These are phyloP conservation scores for Xylaria scruposa DNA, from an alignment of 495 filamentous ascomycete species.

Conservation along the genomic window DNA sequence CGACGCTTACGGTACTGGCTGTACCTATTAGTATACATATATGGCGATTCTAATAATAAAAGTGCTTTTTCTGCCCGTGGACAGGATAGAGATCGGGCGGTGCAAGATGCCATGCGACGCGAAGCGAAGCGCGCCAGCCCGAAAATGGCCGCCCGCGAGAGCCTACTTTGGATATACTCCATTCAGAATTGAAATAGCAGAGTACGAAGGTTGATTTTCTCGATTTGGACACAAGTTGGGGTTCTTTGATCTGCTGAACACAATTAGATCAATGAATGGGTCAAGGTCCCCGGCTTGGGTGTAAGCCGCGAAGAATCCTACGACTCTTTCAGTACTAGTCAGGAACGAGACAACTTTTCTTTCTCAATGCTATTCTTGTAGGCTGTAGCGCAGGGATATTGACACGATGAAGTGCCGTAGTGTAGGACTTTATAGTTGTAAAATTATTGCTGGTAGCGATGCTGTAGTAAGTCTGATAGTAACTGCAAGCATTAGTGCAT, in stretches of 20 bases:
- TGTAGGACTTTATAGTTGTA: background rate
- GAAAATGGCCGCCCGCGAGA: background rate
- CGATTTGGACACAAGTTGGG: conserved; percentile 1
- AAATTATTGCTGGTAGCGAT: background rate
- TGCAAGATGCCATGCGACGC: background rate
- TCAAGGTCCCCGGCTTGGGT: background rate
- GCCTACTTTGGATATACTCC: background rate
- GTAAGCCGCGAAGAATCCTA: conserved; percentile 17
- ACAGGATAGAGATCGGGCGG: background rate
- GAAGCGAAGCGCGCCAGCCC: background rate
- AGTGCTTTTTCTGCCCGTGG: conserved; percentile 3
- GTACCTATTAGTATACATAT: background rate
- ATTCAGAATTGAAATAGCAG: background rate
- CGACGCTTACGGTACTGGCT: conserved; percentile 7
- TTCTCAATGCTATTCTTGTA: background rate
- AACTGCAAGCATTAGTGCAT: background rate
- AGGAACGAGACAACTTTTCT: conserved; percentile 8
- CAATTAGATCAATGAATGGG: background rate
- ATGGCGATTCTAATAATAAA: conserved; percentile 25
- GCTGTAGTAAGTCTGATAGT: background rate
- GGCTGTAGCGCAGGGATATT: background rate
- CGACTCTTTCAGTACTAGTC: conserved; percentile 24
- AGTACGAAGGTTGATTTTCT: background rate
- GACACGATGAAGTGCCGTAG: background rate
- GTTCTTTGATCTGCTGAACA: background rate